Conservation (phyloP, 139 green algal genomes). For the Micractinium sp. region DNA sequence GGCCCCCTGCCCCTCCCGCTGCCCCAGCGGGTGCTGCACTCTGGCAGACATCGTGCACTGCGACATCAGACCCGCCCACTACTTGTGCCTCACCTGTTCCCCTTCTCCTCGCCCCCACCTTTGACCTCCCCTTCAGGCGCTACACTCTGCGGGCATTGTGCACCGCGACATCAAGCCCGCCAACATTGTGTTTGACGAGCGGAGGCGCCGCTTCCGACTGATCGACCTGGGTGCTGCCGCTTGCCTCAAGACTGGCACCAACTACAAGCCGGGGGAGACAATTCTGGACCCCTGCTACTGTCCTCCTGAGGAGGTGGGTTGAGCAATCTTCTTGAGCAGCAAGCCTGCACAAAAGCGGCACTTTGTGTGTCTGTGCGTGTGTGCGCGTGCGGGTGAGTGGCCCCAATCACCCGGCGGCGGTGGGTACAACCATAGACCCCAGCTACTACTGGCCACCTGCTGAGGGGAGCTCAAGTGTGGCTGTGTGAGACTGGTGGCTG, state of each 20-base stretch:
- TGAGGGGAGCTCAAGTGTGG: too few species aligned
- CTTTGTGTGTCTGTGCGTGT: neutral
- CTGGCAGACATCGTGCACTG: conserved; percentile 87
- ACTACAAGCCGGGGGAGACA: conserved; percentile 88
- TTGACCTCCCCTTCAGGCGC: conserved; percentile 50
- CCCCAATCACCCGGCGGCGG: neutral
- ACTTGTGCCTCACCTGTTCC: too few species aligned
- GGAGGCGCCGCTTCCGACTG: conserved; percentile 65
- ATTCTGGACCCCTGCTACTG: conserved; percentile 92
- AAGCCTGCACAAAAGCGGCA: neutral
- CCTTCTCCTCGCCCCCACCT: neutral
- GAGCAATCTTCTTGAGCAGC: neutral
- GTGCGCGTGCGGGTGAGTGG: too few species aligned
- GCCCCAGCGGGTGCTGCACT: conserved; percentile 73
- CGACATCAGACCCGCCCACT: conserved; percentile 91
- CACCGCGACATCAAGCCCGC: conserved; percentile 93
- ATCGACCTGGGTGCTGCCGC: conserved; percentile 80
- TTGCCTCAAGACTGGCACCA: conserved; percentile 88
- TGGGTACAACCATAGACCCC: too few species aligned
- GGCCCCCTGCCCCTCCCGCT: neutral
- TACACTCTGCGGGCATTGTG: conserved; percentile 88
- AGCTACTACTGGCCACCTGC: too few species aligned
- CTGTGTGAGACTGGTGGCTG: too few species aligned
- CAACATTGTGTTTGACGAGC: conserved; percentile 88
- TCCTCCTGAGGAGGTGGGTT: conserved; percentile 83